A percentile compares a stretch with the other conserved stretches of the same genome.
phyloP scores from a whole-genome alignment of 495 filamentous ascomycete species.

The Aspergillus leporis region DNA sequence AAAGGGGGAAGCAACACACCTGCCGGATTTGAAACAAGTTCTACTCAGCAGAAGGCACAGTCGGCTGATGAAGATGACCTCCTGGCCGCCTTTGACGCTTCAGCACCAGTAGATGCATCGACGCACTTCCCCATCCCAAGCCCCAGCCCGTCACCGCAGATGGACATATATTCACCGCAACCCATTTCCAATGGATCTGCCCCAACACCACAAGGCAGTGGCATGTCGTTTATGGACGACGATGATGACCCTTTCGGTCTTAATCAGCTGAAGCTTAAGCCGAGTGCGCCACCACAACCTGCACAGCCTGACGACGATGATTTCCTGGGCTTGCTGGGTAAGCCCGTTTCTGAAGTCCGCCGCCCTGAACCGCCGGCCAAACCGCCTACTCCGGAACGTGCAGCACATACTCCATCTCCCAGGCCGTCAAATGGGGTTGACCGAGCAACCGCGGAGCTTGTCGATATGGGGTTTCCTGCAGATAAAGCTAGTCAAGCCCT shows the following conservation, averaged over 20 bases:
- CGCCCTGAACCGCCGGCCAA: constrained; percentile 36
- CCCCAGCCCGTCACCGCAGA: constrained; percentile 34
- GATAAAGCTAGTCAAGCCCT: constrained; percentile 79
- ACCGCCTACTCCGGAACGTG: constrained; percentile 45
- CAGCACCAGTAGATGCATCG: constrained; percentile 61
- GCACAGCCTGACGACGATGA: constrained; percentile 68
- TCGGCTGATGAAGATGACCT: constrained; percentile 57
- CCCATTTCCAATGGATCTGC: constrained; percentile 23
- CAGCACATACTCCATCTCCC: constrained; percentile 40
- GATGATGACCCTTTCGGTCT: constrained; percentile 95
- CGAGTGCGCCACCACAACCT: constrained; percentile 28
- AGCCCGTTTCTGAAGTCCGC: constrained; percentile 79
- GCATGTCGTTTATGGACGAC: constrained; percentile 33
- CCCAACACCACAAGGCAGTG: constrained; percentile 18
- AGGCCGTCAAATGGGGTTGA: constrained; percentile 64
- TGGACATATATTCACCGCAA: constrained; percentile 20
- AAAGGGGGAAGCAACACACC: constrained; percentile 48
- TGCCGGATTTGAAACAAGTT: constrained; percentile 35
- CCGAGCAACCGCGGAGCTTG: constrained; percentile 80
- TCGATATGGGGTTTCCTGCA: constrained; percentile 91
- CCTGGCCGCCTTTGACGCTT: constrained; percentile 61
- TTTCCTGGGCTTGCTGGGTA: constrained; percentile 81
- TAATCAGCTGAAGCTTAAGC: constrained; percentile 55
- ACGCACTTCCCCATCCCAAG: constrained; percentile 57
- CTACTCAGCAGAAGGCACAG: constrained; percentile 48